These are phyloP conservation scores for Pleurotus giganteus DNA, from an alignment of 768 basidiomycete species.

Conservation along the genomic window DNA sequence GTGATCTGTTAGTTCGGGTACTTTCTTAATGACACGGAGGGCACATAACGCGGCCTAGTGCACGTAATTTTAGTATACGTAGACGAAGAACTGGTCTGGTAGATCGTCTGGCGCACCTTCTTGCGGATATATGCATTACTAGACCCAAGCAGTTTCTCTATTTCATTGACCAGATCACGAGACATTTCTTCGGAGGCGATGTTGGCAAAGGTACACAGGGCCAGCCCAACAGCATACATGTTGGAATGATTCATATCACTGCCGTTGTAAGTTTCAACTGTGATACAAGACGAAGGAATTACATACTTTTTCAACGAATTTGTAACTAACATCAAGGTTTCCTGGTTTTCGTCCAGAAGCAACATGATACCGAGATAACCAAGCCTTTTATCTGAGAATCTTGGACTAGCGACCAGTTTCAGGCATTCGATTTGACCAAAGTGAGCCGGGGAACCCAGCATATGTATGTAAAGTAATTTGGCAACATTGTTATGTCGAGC, in stretches of 20 bases:
- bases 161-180: constrained; percentile 94
- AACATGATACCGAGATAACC: constrained; percentile 99
- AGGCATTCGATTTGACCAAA: constrained; percentile 99
- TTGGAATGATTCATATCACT: constrained; percentile 99
- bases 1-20: constrained; percentile 93
- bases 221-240: constrained; percentile 97
- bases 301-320: constrained; percentile 97
- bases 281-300: neutral
- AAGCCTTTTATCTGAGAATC: constrained; percentile 94
- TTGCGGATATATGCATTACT: constrained; percentile 99
- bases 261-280: constrained; percentile 7
- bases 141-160: constrained; percentile 95
- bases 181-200: constrained; percentile 99
- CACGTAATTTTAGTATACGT: constrained; percentile 7
- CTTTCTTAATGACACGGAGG: constrained; percentile 89
- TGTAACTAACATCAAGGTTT: constrained; percentile 94
- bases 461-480: constrained; percentile 97
- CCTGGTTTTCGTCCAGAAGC: constrained; percentile 94
- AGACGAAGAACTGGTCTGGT: neutral
- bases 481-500: constrained; percentile 96
- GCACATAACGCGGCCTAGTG: constrained; percentile 91
- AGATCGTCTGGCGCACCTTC: constrained; percentile 59
- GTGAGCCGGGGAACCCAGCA: constrained; percentile 98
- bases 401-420: constrained; percentile 90
- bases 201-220: constrained; percentile 97